phyloP scores from a whole-genome alignment of 805 yeast species.

The Kodamaea nitidulidarum region DNA sequence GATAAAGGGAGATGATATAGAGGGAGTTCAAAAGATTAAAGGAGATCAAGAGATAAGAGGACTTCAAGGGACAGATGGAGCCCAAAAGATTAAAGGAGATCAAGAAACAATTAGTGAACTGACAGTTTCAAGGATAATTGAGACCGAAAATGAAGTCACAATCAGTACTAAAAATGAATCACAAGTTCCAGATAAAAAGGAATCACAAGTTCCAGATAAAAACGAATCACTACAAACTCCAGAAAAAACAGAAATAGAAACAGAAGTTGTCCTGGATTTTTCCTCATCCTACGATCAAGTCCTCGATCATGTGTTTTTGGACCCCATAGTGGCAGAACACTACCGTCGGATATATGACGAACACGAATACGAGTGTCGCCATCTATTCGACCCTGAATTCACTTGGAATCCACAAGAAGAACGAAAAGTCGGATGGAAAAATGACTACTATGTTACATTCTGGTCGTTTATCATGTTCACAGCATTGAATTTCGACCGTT shows the following conservation, averaged over 20 bases:
- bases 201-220: too few relatives aligned
- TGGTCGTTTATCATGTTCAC: constrained; percentile 22
- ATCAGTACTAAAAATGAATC: too few relatives aligned
- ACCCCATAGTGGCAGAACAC: constrained; percentile 45
- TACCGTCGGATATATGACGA: constrained; percentile 45
- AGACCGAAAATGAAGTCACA: too few relatives aligned
- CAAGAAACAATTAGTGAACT: too few relatives aligned
- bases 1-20: too few relatives aligned
- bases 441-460: constrained; percentile 21
- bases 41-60: too few relatives aligned
- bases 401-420: constrained; percentile 27
- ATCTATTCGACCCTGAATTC: constrained; percentile 53
- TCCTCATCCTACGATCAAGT: neutral
- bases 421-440: constrained; percentile 16
- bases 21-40: too few relatives aligned
- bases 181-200: too few relatives aligned
- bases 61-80: too few relatives aligned
- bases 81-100: too few relatives aligned
- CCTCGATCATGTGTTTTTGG: constrained; percentile 16
- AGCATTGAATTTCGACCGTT: constrained; percentile 23
- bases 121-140: too few relatives aligned
- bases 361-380: constrained; percentile 51
- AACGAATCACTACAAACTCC: too few relatives aligned
- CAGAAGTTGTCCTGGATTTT: neutral
- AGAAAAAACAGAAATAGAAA: neutral